phyloP scores from a whole-genome alignment of 176 grass and related monocot genomes.

The Rhynchospora breviuscula region DNA sequence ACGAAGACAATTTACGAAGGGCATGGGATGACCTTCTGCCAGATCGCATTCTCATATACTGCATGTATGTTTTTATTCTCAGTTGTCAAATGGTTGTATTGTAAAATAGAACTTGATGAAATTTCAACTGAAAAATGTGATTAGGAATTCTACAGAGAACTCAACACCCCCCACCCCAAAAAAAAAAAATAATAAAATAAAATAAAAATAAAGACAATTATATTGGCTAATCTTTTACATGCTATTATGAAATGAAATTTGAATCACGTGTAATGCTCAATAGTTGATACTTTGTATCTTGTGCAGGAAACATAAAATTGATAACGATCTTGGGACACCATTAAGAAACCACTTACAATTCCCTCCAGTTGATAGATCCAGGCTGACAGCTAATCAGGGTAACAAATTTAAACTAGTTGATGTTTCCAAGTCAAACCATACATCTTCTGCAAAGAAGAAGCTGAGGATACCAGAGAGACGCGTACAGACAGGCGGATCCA shows the following conservation, averaged over 20 bases:
- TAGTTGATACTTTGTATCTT: slow-evolving; percentile 17
- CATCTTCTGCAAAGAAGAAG: neutral
- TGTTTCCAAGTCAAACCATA: neutral
- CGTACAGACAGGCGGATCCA: neutral
- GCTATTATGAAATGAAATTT: neutral
- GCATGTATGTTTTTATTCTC: slow-evolving; percentile 40
- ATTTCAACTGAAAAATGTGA: neutral
- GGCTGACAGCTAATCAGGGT: neutral
- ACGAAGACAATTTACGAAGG: slow-evolving; percentile 29
- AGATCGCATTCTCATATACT: slow-evolving; percentile 63
- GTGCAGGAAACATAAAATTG: slow-evolving; percentile 67
- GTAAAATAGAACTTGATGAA: neutral
- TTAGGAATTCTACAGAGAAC: neutral
- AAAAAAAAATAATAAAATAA: neutral
- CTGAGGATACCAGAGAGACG: neutral
- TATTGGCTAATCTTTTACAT: slow-evolving; percentile 1
- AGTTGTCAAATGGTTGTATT: neutral
- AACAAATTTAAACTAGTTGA: neutral
- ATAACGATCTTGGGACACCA: slow-evolving; percentile 33
- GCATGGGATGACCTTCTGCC: slow-evolving; percentile 60
- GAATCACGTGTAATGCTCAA: neutral
- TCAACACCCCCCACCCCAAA: neutral
- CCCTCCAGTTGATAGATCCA: slow-evolving; percentile 22
- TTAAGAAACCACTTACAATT: slow-evolving; percentile 53
- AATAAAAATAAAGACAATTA: neutral